These are phyloP conservation scores for Syncephalastrum racemosum DNA, from an alignment of 371 early-diverging fungal genomes.

Conservation along the genomic window DNA sequence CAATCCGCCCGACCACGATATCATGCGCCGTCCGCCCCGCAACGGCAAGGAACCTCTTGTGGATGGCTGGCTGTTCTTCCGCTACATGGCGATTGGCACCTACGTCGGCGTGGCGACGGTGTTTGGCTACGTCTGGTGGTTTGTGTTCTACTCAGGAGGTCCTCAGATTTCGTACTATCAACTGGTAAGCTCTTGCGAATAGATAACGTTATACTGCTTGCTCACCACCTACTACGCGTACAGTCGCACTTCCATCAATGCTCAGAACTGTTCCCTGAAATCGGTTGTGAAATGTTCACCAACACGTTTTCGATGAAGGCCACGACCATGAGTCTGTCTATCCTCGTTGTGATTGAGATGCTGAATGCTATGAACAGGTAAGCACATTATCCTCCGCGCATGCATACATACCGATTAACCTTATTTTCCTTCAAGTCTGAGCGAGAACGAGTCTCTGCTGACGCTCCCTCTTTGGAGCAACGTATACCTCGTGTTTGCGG, in stretches of 20 bases:
- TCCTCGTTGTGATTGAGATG: conserved; percentile 97
- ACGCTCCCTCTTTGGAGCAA: conserved; percentile 91
- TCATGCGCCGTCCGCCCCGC: conserved; percentile 93
- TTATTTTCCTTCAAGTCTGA: conserved; percentile 44
- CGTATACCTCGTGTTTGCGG: conserved; percentile 82
- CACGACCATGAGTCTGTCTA: conserved; percentile 93
- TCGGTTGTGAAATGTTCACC: conserved; percentile 90
- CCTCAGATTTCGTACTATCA: conserved; percentile 88
- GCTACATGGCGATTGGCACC: conserved; percentile 89
- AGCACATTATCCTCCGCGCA: conserved; percentile 4
- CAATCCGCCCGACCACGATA: conserved; percentile 95
- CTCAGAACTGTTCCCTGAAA: conserved; percentile 77
- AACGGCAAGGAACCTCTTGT: conserved; percentile 85
- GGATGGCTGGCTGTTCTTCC: conserved; percentile 90
- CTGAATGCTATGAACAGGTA: conserved; percentile 65
- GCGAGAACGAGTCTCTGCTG: conserved; percentile 91
- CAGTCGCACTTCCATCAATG: conserved; percentile 91
- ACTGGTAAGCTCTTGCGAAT: conserved; percentile 52
- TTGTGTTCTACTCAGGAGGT: conserved; percentile 82
- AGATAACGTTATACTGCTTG: background rate
- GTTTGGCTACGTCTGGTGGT: conserved; percentile 98
- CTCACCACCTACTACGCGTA: background rate
- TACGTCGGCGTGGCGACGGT: conserved; percentile 96
- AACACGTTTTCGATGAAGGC: conserved; percentile 81
- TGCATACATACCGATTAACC: background rate